Base-by-base conservation (phyloP, 768 basidiomycete genomes). In the Zangia roseola region DNA sequence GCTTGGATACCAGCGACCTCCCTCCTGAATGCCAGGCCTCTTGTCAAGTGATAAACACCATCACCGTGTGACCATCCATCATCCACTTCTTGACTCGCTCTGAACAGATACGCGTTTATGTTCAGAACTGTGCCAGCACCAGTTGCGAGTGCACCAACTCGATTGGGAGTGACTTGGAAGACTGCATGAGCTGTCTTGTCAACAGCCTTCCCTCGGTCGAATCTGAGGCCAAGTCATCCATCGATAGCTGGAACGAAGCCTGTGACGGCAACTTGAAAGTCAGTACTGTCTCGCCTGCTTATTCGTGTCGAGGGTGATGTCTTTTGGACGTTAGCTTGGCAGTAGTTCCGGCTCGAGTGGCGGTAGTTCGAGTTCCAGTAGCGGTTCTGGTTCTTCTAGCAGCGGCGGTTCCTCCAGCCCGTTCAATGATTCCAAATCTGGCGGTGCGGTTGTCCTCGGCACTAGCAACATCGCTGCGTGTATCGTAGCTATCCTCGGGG, bases 111-210 rank as follows among this genome's bases (percentile, higher is more conserved):
- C 6, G 30, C 14, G 12, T 36, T 5, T 16, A 4, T 16, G 16
- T 9, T 21, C 16, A 66, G 53, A 31, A 34, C 41, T 66, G 61
- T n/a, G 28, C 2, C 2, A 5, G 5, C 5, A 25, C 50, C 23
- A 43, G 4, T n/a, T 61, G 59, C 43, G 2, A 55, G 1, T 64
- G 63, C n/a, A 20, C 35, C 21, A 20, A 6, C 20, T 16, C 50
- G 16, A 12, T 64, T 17, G 55, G 54, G 20, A 49, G 24, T 8
- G 10, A 55, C 12, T 34, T 65, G 17, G 16, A 53, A 17, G 16
- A 50, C 16, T 65, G 64, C 45, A 49, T 59, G 62, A 37, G 1
- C 26, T 65, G 63, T 40, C 4, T 67, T n/a, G 48, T 45, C 28
- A 10, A 6, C 19, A 19, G 23, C 5, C 49, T 51, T 0, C 38